Conservation (phyloP, 345 rosid species). For the Pugionium dolabratum region DNA sequence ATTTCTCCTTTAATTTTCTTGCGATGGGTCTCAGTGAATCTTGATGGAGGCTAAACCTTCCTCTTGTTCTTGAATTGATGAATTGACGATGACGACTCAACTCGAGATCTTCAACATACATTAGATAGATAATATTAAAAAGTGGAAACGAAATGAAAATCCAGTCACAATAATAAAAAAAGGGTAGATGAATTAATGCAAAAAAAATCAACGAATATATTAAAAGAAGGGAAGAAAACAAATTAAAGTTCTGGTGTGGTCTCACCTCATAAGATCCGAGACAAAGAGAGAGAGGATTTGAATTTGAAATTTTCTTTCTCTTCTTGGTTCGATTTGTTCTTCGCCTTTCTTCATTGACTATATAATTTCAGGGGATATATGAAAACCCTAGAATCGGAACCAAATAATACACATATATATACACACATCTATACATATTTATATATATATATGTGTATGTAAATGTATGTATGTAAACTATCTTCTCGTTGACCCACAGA, state of each 20-base stretch:
- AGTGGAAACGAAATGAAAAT: constrained; percentile 36
- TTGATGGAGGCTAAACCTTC: constrained; percentile 25
- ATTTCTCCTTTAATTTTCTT: neutral
- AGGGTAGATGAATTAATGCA: constrained; percentile 1
- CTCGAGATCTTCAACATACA: constrained; percentile 43
- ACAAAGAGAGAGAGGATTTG: constrained; percentile 28
- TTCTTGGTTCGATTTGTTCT: constrained; percentile 31
- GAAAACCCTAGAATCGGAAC: constrained; percentile 38
- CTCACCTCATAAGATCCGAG: constrained; percentile 38
- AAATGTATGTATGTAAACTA: neutral
- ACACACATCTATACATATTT: neutral
- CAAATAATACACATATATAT: constrained; percentile 13
- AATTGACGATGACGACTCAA: constrained; percentile 33
- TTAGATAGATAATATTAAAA: constrained; percentile 34
- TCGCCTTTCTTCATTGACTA: constrained; percentile 36
- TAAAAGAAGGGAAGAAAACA: constrained; percentile 33
- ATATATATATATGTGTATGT: neutral
- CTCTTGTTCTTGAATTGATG: constrained; percentile 19
- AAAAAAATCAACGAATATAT: constrained; percentile 21
- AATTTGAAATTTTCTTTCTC: constrained; percentile 34
- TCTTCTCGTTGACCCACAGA: constrained; percentile 25
- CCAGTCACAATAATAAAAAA: constrained; percentile 34
- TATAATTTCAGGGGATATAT: constrained; percentile 17
- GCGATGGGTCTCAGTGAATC: constrained; percentile 21
- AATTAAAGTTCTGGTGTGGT: constrained; percentile 43